Base-by-base conservation (phyloP, 441 rosid species). In the Arabidopsis lyrata region DNA sequence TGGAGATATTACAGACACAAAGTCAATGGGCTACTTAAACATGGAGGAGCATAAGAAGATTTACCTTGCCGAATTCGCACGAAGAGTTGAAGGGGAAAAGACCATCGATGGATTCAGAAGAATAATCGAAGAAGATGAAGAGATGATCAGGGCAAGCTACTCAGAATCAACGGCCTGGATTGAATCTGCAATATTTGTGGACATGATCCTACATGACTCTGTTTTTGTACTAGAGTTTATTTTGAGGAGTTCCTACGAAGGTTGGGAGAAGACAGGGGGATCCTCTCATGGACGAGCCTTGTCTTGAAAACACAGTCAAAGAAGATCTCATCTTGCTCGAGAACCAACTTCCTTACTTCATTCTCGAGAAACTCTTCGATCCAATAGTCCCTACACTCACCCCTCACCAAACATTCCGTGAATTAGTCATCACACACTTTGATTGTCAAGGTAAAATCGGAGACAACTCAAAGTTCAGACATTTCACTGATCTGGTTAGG, bases 311-410 rank as follows among this genome's bases (percentile, higher is more conserved):
- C 3, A 16, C 13, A 20, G 0, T 68, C 18, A 1, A 0, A 2
- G 0, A 0, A 0, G 82, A 78, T 38, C 56, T 72, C 42, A 66
- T 72, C 0, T 38, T 78, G 49, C 76, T 78, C 0, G 78, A 78
- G 36, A 78, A 78, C 49, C 82, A 78, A 7, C 68, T 78, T 64
- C 82, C 82, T 15, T 78, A 64, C 22, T 74, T 70, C 16, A 50
- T 70, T 34, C 52, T 68, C 1, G 38, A 66, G 15, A 44, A 66
- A 35, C 64, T 65, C 29, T 67, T 62, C 0, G 50, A 62, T 15
- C 22, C 58, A 31, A 8, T 66, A 5, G 5, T 36, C 2, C 0
- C 32, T 29, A 13, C 0, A n/a, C 3, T 18, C 5, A 0, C 2
- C 8, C 35, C 1, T 0, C 0, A 16, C 34, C 1, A 31, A 41